A percentile compares a stretch with the other conserved stretches of the same genome.
phyloP scores from a whole-genome alignment of 1,284 basidiomycete genomes.

The Papiliotrema terrestris region DNA sequence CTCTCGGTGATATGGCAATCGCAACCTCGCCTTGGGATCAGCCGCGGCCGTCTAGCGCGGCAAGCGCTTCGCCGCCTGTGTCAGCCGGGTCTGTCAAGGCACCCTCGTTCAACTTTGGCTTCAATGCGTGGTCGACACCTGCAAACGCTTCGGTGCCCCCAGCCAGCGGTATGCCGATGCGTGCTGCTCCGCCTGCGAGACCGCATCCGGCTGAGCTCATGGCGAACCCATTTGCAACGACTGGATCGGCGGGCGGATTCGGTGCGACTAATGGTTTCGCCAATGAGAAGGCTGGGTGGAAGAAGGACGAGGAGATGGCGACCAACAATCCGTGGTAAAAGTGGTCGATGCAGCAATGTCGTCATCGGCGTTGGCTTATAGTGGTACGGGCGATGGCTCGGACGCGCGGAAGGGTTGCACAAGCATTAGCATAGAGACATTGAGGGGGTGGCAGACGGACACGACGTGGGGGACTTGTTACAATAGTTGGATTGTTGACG shows the following conservation, averaged over 20 bases:
- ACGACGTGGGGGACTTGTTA: too few relatives aligned
- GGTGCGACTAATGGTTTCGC: neutral
- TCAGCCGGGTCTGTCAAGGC: neutral
- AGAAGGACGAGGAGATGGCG: slow-evolving; percentile 23
- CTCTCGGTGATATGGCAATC: slow-evolving; percentile 5
- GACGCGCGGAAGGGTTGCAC: too few relatives aligned
- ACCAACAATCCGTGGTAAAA: slow-evolving; percentile 33
- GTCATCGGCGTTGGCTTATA: too few relatives aligned
- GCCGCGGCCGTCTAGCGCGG: slow-evolving; percentile 7
- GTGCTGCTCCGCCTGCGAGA: slow-evolving; percentile 40
- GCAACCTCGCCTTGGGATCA: slow-evolving; percentile 30
- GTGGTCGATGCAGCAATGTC: neutral
- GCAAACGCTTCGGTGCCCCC: slow-evolving; percentile 1
- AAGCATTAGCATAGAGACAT: too few relatives aligned
- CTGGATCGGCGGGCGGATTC: neutral
- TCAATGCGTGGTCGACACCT: slow-evolving; percentile 37
- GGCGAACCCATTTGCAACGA: slow-evolving; percentile 29
- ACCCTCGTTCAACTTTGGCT: slow-evolving; percentile 19
- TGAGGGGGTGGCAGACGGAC: too few relatives aligned
- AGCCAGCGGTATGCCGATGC: slow-evolving; percentile 5
- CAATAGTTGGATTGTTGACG: too few relatives aligned
- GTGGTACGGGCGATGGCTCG: too few relatives aligned
- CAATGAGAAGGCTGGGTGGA: slow-evolving; percentile 1
- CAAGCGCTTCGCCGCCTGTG: slow-evolving; percentile 1
- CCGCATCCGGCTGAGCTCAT: slow-evolving; percentile 42